phyloP scores from a whole-genome alignment of 805 yeast species.

The Clavispora phyllophila region DNA sequence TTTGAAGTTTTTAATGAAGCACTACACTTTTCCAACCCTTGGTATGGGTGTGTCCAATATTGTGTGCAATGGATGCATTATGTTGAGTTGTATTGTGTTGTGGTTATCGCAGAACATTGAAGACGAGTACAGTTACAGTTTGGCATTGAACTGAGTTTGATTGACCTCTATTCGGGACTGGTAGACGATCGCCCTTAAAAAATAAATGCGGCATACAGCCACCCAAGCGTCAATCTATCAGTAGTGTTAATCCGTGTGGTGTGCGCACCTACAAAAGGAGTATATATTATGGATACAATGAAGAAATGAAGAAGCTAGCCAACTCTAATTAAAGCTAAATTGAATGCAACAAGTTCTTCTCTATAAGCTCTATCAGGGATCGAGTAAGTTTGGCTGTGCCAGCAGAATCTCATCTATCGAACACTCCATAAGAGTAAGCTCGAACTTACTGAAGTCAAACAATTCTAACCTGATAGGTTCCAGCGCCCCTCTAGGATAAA shows the following conservation, averaged over 20 bases:
- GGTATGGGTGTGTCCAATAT: constrained; percentile 94
- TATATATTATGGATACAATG: background rate
- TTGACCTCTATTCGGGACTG: background rate
- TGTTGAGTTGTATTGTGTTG: constrained; percentile 82
- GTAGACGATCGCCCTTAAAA: too few relatives aligned
- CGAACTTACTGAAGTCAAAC: constrained; percentile 70
- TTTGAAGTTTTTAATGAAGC: constrained; percentile 75
- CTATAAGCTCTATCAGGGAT: background rate
- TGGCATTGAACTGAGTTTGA: constrained; percentile 50
- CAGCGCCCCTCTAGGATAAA: constrained; percentile 49
- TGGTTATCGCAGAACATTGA: constrained; percentile 96
- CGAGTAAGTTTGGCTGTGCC: background rate
- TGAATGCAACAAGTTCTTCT: background rate
- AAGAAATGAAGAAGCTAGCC: background rate
- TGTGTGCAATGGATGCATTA: constrained; percentile 67
- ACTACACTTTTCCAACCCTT: constrained; percentile 77
- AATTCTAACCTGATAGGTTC: constrained; percentile 41
- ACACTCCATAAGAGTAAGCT: constrained; percentile 46
- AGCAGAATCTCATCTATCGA: constrained; percentile 28
- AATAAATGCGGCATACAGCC: too few relatives aligned
- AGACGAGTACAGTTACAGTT: constrained; percentile 90
- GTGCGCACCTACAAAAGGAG: background rate
- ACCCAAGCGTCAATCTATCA: too few relatives aligned
- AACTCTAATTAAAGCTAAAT: background rate
- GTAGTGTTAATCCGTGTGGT: background rate